Evolutionary conservation across 331 rosid genomes (phyloP), one percentile per base, ranked within the genome.

Genomic region (Acacia concinna): DNA sequence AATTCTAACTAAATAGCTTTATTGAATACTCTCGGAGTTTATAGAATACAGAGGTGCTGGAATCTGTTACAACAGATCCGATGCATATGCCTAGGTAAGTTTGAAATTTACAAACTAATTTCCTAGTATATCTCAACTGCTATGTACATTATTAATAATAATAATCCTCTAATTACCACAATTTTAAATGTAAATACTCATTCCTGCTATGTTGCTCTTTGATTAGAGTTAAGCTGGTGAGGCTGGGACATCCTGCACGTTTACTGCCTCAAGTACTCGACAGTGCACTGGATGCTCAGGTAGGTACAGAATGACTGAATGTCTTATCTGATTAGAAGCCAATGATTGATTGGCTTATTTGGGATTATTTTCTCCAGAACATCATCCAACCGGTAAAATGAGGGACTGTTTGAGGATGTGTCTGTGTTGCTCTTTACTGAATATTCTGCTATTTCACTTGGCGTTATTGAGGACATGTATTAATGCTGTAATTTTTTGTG

Each of bases 191-290:
- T 40, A 11, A 56, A 35, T 70, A 52, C 82, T 82, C 30, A 41
- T 74, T 80, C 79, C 66, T 75, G 76, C 9, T 74, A 54, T 43
- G 77, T 59, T 31, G 40, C 17, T 43, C 74, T 81, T 86, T 73
- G 34, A 46, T 81, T 84, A 95, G 99, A 84, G 94, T 93, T 69
- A 95, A 93, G 91, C 88, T 95, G 83, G 98, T 95, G 90, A 91
- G 99, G 86, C 3, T 95, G 82, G 99, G 99, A 68, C 99, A 95
- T 83, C 99, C 99, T 80, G 99, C 99, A 52, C 98, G 99, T 62
- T 86, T 95, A 79, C 90, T 95, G 84, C 98, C 99, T 77, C 99
- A 95, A 93, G 97, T 95, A 43, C 85, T 95, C 85, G 99, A 95
- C 64, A 93, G 96, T 83, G 99, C 99, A 52, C 82, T 95, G 84